A percentile compares a stretch with the other conserved stretches of the same genome.
Evolutionary conservation across 257 asterid species (phyloP).

Genomic region (Catharanthus roseus): DNA sequence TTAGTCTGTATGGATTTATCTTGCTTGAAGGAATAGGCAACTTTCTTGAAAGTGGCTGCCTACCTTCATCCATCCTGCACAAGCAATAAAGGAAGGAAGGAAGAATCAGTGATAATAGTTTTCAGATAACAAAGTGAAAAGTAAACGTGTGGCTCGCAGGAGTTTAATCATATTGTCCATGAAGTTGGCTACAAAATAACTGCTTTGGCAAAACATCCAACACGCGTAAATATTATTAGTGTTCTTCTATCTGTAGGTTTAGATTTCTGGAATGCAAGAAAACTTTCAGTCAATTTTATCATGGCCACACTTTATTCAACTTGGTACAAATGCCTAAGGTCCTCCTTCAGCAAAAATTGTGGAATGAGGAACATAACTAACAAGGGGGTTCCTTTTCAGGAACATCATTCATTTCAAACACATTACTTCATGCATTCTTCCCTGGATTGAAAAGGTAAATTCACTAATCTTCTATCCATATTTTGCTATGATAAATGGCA

Average conservation of each 20-base stretch:
- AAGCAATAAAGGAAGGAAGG: constrained; percentile 7
- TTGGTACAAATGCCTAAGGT: constrained; percentile 1
- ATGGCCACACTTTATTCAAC: constrained; percentile 8
- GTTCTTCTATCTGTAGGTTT: background rate
- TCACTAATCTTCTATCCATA: background rate
- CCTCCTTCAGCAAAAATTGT: background rate
- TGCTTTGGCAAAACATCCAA: background rate
- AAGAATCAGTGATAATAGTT: background rate
- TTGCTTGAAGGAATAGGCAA: constrained; percentile 80
- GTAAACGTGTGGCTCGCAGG: background rate
- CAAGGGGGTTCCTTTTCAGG: background rate
- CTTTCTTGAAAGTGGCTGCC: constrained; percentile 96
- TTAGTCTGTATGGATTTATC: constrained; percentile 82
- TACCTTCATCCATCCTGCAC: constrained; percentile 93
- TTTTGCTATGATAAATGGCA: background rate
- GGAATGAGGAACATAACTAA: background rate
- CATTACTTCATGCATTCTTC: background rate
- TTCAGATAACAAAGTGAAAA: background rate
- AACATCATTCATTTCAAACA: background rate
- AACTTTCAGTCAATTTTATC: background rate
- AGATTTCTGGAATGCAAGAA: background rate
- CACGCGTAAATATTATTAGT: background rate
- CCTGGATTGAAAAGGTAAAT: constrained; percentile 3
- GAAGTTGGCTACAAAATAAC: background rate
- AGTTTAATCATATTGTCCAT: background rate